Evolutionary conservation across 2,329 filamentous ascomycete genomes (phyloP).

Genomic region (Colletotrichum cuscutae): DNA sequence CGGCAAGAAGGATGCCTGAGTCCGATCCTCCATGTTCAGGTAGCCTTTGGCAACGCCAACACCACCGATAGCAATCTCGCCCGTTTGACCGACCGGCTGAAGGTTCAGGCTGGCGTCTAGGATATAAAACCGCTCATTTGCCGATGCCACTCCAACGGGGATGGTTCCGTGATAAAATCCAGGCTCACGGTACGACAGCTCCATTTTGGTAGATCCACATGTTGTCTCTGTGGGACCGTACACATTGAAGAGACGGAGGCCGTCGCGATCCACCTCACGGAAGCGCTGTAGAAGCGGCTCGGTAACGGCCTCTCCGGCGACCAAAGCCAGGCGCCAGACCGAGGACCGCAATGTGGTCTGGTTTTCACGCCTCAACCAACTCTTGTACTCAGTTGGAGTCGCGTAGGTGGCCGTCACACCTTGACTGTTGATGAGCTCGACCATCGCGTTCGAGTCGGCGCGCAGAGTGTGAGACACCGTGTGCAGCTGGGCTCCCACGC

Average conservation of each 20-base stretch:
- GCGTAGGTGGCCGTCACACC: neutral
- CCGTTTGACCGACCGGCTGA: slow-evolving; percentile 48
- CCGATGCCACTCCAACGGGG: slow-evolving; percentile 36
- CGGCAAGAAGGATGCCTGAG: neutral
- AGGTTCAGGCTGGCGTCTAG: slow-evolving; percentile 47
- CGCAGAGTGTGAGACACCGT: neutral
- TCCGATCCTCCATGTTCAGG: slow-evolving; percentile 38
- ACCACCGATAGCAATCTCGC: slow-evolving; percentile 47
- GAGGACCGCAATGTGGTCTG: neutral
- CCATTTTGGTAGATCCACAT: slow-evolving; percentile 33
- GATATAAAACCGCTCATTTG: slow-evolving; percentile 52
- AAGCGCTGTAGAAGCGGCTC: slow-evolving; percentile 31
- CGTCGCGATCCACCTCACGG: neutral
- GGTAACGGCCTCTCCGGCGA: slow-evolving; percentile 36
- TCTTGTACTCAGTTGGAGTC: neutral
- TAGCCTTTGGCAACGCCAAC: slow-evolving; percentile 47
- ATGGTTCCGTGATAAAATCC: slow-evolving; percentile 12
- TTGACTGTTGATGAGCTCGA: neutral
- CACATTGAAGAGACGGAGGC: slow-evolving; percentile 36
- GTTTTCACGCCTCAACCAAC: neutral
- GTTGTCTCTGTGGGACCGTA: slow-evolving; percentile 46
- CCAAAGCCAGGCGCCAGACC: slow-evolving; percentile 36
- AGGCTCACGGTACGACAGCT: neutral
- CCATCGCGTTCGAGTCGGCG: neutral
- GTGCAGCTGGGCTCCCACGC: neutral